Conservation (phyloP, 2,329 filamentous ascomycete genomes). For the Elsinoe arachidis region DNA sequence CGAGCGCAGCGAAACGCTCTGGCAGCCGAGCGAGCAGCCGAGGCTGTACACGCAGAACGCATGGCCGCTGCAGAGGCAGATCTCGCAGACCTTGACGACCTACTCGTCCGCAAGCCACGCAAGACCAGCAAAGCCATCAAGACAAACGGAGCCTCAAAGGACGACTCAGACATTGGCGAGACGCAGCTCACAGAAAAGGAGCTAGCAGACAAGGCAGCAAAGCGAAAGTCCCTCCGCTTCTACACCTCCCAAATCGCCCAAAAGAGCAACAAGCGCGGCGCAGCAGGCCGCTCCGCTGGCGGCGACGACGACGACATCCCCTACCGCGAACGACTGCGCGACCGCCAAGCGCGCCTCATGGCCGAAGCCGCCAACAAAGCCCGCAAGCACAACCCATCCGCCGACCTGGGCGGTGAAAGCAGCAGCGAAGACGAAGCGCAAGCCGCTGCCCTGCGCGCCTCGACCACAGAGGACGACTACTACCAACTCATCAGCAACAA, state of each 20-base stretch:
- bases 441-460: constrained; percentile 41
- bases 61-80: constrained; percentile 56
- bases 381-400: constrained; percentile 54
- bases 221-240: constrained; percentile 89
- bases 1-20: constrained; percentile 44
- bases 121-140: constrained; percentile 16
- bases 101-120: constrained; percentile 42
- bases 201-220: constrained; percentile 75
- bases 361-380: constrained; percentile 82
- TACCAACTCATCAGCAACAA: constrained; percentile 77
- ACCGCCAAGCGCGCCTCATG: constrained; percentile 77
- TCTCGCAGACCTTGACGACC: constrained; percentile 60
- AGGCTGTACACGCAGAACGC: constrained; percentile 45
- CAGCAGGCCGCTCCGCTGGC: constrained; percentile 62
- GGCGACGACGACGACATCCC: constrained; percentile 81
- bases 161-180: constrained; percentile 88
- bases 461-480: constrained; percentile 63
- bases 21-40: constrained; percentile 46
- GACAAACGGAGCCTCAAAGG: constrained; percentile 24
- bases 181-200: constrained; percentile 66
- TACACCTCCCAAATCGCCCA: constrained; percentile 97
- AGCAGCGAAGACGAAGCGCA: constrained; percentile 54
- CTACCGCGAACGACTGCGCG: constrained; percentile 77
- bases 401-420: constrained; percentile 61
- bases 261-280: constrained; percentile 77